A percentile compares a stretch with the other conserved stretches of the same genome.
Evolutionary conservation across 768 basidiomycete genomes (phyloP).

Genomic region (Tylopilus intermedius): DNA sequence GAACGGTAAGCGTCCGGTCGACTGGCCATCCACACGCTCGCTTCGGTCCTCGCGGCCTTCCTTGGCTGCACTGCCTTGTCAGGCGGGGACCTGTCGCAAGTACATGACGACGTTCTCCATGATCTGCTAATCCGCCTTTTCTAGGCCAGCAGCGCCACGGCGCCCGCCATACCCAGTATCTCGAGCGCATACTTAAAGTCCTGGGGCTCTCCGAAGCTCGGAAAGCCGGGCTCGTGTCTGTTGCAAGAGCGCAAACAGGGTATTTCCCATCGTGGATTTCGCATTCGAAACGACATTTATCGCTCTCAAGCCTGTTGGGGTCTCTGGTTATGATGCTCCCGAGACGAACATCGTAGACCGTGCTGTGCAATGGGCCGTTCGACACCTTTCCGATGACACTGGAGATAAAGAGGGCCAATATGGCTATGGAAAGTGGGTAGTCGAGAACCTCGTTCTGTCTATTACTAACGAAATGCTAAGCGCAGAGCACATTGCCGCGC

Average conservation of each 20-base stretch:
- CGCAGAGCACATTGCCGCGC: constrained; percentile 12
- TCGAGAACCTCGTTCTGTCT: neutral
- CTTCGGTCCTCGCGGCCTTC: constrained; percentile 41
- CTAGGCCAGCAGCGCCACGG: neutral
- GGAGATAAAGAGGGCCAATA: constrained; percentile 16
- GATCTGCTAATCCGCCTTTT: constrained; percentile 28
- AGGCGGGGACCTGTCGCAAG: constrained; percentile 14
- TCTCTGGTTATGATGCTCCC: constrained; percentile 23
- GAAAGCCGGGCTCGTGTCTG: constrained; percentile 32
- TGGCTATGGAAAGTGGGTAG: constrained; percentile 31
- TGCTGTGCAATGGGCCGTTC: constrained; percentile 51
- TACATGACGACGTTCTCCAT: constrained; percentile 27
- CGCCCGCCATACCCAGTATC: neutral
- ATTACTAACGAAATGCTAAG: neutral
- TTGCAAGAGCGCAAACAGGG: constrained; percentile 27
- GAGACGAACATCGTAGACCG: constrained; percentile 37
- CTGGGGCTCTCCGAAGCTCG: constrained; percentile 34
- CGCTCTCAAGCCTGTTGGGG: constrained; percentile 25
- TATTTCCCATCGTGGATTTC: constrained; percentile 22
- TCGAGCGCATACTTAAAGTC: constrained; percentile 30
- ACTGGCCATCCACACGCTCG: constrained; percentile 23
- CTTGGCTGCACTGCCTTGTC: constrained; percentile 35
- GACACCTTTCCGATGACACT: constrained; percentile 37
- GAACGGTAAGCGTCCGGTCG: constrained; percentile 1
- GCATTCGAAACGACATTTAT: constrained; percentile 32